phyloP scores from a whole-genome alignment of 176 grass and related monocot genomes.

The Eleusine coracana region DNA sequence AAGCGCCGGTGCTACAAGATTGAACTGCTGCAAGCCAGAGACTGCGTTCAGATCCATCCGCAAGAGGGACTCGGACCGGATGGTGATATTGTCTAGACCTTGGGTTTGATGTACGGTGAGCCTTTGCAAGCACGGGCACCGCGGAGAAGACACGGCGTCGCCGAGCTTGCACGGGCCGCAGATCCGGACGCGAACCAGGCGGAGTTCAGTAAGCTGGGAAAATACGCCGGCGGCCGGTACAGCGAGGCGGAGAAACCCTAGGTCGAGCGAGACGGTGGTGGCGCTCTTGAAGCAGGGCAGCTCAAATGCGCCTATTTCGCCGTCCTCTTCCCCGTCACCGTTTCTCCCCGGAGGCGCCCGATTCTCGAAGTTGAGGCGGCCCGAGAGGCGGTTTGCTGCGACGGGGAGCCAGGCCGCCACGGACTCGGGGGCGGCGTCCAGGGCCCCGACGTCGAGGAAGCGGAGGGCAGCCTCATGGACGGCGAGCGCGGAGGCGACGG shows the following conservation, averaged over 20 bases:
- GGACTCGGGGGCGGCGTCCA: not conserved
- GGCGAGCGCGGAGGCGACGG: not conserved
- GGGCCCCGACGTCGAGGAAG: not conserved
- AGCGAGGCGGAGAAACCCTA: not conserved
- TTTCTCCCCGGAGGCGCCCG: too few relatives aligned
- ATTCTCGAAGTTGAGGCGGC: not conserved
- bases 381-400: conserved; percentile 28
- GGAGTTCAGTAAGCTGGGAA: conserved; percentile 5
- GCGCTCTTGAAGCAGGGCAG: conserved; percentile 27
- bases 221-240: not conserved
- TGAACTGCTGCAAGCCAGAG: conserved; percentile 7
- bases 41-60: not conserved
- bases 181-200: not conserved
- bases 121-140: conserved; percentile 1
- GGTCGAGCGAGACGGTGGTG: not conserved
- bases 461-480: not conserved
- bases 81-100: not conserved
- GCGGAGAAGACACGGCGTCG: conserved; percentile 11
- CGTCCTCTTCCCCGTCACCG: not conserved
- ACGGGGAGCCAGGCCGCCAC: not conserved
- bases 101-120: not conserved
- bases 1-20: conserved; percentile 20
- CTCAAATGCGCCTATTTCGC: not conserved
- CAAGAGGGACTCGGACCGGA: conserved; percentile 3
- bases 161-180: not conserved